A percentile compares a stretch with the other conserved stretches of the same genome.
These are phyloP conservation scores for Ceratocystis alfenasii DNA, from an alignment of 2,329 filamentous ascomycete species.

Conservation along the genomic window DNA sequence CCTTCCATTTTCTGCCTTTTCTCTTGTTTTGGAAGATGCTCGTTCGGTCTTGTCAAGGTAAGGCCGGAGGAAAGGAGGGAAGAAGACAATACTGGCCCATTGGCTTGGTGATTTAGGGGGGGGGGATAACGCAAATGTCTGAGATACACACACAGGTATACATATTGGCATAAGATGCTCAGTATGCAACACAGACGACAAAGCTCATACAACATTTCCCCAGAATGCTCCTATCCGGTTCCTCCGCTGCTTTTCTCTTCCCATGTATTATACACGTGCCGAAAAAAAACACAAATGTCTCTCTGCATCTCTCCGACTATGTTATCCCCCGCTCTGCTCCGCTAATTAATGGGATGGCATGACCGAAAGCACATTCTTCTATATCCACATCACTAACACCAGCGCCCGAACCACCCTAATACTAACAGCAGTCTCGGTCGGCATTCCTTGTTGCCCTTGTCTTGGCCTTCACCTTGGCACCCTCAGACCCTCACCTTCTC, in stretches of 20 bases:
- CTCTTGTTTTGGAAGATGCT: no score
- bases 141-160: no score
- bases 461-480: not conserved
- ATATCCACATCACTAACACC: not conserved
- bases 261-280: no score
- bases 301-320: not conserved
- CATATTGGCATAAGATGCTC: no score
- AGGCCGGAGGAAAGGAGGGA: no score
- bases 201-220: no score
- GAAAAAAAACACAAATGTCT: not conserved
- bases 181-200: no score
- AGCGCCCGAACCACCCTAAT: not conserved
- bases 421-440: not conserved
- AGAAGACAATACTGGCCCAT: not conserved
- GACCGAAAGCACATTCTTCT: not conserved
- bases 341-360: not conserved
- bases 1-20: not conserved
- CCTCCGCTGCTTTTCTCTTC: not conserved
- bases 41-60: no score
- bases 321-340: not conserved
- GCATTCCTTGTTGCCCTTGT: not conserved
- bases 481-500: not conserved
- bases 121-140: not conserved
- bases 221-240: no score
- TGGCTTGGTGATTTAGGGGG: not conserved